Base-by-base conservation (phyloP, 345 rosid species). In the Excoecaria agallocha region DNA sequence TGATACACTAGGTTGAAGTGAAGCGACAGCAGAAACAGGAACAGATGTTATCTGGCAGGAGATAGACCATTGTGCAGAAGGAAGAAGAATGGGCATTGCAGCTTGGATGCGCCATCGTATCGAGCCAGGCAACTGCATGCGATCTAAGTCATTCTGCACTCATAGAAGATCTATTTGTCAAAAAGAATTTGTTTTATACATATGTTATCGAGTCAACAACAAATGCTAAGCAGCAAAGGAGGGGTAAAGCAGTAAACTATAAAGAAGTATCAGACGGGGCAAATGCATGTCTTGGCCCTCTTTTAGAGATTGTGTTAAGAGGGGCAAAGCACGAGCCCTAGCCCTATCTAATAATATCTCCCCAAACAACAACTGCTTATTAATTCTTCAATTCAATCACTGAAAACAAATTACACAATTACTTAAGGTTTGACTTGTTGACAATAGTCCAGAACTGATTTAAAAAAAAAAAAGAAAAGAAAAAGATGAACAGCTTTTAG, bases 101-200 rank as follows among this genome's bases (percentile, higher is more conserved):
- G 97, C 87, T 88, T 96, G 99, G 74, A 96, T 91, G 52, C 98
- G 95, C 92, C 97, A 83, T 74, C 97, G 85, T 64, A 91, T 87
- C 57, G 78, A 83, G 77, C 93, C 96, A 30, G 99, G 98, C 70
- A 96, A 82, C 74, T 89, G 91, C 99, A 93, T 96, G 60, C 87
- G 88, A 62, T 86, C 93, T 73, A 96, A 81, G 66, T 93, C 99
- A 82, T 80, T 93, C 99, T 96, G 89, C 91, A 89, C 58, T 57
- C 71, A 59, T 48, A 55, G 66, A 25, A 66, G 15, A 52, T 38
- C 59, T 54, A 70, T 51, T 38, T 49, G 50, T 61, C 39, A 68
- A 39, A 24, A 20, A 56, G 49, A 15, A 20, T 13, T 25, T 12
- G 20, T 19, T 5, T 38, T 7, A 1, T 35, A 20, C 3, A 37